A percentile compares a stretch with the other conserved stretches of the same genome.
Conservation (phyloP, 1,139 yeast genomes). For the Diutina mesorugosa region DNA sequence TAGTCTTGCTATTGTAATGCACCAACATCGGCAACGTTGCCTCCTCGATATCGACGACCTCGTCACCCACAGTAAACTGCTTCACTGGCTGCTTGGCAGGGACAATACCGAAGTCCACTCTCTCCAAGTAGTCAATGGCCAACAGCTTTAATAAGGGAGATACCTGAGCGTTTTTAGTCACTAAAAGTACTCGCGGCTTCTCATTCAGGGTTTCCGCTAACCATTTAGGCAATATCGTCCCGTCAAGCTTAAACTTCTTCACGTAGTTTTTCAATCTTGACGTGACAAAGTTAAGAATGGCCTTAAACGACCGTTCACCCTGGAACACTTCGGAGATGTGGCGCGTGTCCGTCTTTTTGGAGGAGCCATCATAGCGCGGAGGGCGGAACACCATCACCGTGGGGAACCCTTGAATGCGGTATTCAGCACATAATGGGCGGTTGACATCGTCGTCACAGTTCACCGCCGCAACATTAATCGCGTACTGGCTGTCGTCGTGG, state of each 20-base stretch:
- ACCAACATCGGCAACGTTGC: conserved; percentile 20
- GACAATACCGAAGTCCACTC: conserved; percentile 19
- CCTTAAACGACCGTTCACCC: conserved; percentile 54
- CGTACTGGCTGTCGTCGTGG: conserved; percentile 33
- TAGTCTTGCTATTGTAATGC: conserved; percentile 9
- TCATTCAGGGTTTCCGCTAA: conserved; percentile 9
- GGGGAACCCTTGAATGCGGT: conserved; percentile 67
- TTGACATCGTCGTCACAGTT: conserved; percentile 69
- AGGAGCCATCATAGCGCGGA: conserved; percentile 36
- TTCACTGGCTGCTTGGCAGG: conserved; percentile 5
- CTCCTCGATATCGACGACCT: conserved; percentile 10
- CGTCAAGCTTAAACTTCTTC: conserved; percentile 26
- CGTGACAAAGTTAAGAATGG: conserved; percentile 45
- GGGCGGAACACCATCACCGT: conserved; percentile 74
- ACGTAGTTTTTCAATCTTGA: conserved; percentile 65
- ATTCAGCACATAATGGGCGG: conserved; percentile 54
- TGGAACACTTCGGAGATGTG: conserved; percentile 55
- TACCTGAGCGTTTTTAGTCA: conserved; percentile 33
- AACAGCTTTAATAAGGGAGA: conserved; percentile 59
- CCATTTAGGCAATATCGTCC: conserved; percentile 18
- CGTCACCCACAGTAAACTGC: conserved; percentile 11
- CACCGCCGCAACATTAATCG: conserved; percentile 69
- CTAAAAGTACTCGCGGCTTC: conserved; percentile 22
- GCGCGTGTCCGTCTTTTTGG: conserved; percentile 9
- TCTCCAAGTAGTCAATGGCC: conserved; percentile 56